These are phyloP conservation scores for Saksenaea vasiformis DNA, from an alignment of 371 early-diverging fungal genomes.

Conservation along the genomic window DNA sequence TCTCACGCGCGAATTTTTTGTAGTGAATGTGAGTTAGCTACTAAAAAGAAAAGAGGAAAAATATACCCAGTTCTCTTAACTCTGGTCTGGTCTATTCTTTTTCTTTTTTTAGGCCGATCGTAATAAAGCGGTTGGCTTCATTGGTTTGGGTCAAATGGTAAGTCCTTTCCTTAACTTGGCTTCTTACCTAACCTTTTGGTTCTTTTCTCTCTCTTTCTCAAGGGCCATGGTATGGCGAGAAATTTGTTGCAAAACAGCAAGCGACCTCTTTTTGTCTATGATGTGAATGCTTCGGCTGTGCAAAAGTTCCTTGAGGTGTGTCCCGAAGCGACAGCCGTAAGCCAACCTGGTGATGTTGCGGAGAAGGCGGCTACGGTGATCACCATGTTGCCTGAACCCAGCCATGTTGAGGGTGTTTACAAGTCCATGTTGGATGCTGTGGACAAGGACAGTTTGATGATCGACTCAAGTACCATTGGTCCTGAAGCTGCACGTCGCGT, in stretches of 20 bases:
- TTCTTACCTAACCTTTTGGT: neutral
- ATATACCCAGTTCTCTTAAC: too few species aligned
- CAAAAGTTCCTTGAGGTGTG: constrained; percentile 49
- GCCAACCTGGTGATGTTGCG: constrained; percentile 72
- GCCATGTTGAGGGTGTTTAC: constrained; percentile 83
- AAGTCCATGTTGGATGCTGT: constrained; percentile 62
- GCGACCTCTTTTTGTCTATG: constrained; percentile 69
- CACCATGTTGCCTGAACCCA: constrained; percentile 91
- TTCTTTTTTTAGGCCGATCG: constrained; percentile 26
- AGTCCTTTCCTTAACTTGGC: neutral
- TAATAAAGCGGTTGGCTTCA: constrained; percentile 76
- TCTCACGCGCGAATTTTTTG: neutral
- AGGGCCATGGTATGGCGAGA: constrained; percentile 87
- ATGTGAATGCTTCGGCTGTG: constrained; percentile 61
- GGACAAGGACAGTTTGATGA: constrained; percentile 55
- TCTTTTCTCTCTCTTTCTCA: too few species aligned
- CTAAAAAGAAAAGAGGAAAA: too few species aligned
- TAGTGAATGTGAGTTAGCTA: neutral
- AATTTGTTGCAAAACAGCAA: constrained; percentile 73
- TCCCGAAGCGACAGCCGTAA: constrained; percentile 55
- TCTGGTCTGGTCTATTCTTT: neutral
- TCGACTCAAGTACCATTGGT: constrained; percentile 95
- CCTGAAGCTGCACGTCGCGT: constrained; percentile 71
- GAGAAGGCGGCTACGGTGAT: constrained; percentile 75
- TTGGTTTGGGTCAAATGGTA: constrained; percentile 97